These are phyloP conservation scores for Monilinia fructicola DNA, from an alignment of 2,329 filamentous ascomycete genomes.

Conservation along the genomic window DNA sequence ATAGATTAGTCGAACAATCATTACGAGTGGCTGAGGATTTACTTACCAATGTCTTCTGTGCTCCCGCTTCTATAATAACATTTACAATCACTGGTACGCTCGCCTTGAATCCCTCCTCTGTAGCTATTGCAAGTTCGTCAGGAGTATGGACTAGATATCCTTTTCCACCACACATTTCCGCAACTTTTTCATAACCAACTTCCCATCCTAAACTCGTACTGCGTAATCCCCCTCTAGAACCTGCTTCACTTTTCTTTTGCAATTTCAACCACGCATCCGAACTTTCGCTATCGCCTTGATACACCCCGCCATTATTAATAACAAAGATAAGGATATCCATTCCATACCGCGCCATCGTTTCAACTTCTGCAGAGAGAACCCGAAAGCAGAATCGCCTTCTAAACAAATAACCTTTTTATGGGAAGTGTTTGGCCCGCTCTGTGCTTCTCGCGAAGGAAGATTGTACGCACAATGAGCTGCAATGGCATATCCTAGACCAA, in stretches of 20 bases:
- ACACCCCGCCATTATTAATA: conserved; percentile 55
- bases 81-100: conserved; percentile 53
- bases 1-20: conserved; percentile 17
- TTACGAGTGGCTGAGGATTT: background rate
- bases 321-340: conserved; percentile 57
- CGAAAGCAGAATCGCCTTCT: conserved; percentile 57
- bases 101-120: conserved; percentile 50
- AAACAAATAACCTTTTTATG: conserved; percentile 55
- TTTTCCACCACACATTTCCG: conserved; percentile 54
- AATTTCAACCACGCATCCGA: conserved; percentile 47
- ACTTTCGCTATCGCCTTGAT: conserved; percentile 46
- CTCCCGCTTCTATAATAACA: conserved; percentile 54
- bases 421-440: conserved; percentile 33
- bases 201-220: conserved; percentile 54
- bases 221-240: conserved; percentile 44
- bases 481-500: conserved; percentile 57
- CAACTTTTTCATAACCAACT: conserved; percentile 55
- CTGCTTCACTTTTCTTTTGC: conserved; percentile 43
- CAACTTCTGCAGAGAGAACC: conserved; percentile 56
- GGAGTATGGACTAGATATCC: conserved; percentile 53
- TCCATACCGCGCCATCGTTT: conserved; percentile 55
- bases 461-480: conserved; percentile 58
- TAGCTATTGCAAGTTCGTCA: conserved; percentile 52
- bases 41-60: conserved; percentile 44
- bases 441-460: conserved; percentile 42